Base-by-base conservation (phyloP, 2,329 filamentous ascomycete genomes). In the Apiospora rasikravindrae region DNA sequence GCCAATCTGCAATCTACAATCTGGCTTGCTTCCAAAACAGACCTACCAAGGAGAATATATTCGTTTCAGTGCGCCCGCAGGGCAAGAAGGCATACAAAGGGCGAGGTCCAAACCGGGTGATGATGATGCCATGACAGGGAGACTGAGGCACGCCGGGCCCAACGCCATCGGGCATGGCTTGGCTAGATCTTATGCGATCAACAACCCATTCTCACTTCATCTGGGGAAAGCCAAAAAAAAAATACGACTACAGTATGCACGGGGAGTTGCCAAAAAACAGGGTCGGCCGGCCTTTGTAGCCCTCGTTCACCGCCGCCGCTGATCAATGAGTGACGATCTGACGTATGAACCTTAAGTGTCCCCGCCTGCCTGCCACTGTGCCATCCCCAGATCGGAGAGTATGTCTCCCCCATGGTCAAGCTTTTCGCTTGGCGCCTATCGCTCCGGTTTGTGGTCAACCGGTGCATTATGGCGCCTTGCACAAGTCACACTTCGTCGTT, bases 81-180 rank as follows among this genome's bases (percentile, higher is more conserved):
- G n/a, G n/a, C n/a, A 19, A 4, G 16, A 61, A 61, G 53, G 29
- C 53, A 22, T 37, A 10, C 53, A 33, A 61, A 37, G 53, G 53
- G 53, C 53, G 16, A n/a, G 53, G 29, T 10, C 53, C 29, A 61
- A 29, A 61, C 29, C 53, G 29, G 53, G 8, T 37, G 16, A 61
- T 37, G 53, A 61, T 61, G 53, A 22, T 61, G 14, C 19, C 29
- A 61, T 61, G 53, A 37, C 26, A 61, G 53, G 7, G 22, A 22
- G 5, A 22, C 29, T 33, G 51, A 61, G 29, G 53, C 53, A 61
- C 33, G 29, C 10, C 16, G 22, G 16, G 16, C 53, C 53, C 53
- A n/a, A 61, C 29, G 19, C 53, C 33, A 7, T 61, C 53, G 53
- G 53, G 16, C 53, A 61, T 61, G 53, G 53, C 53, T 61, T 61